Evolutionary conservation across 129 eudicot species (phyloP), one percentile per base, ranked within the genome.

Genomic region (Oenanthe sinensis): DNA sequence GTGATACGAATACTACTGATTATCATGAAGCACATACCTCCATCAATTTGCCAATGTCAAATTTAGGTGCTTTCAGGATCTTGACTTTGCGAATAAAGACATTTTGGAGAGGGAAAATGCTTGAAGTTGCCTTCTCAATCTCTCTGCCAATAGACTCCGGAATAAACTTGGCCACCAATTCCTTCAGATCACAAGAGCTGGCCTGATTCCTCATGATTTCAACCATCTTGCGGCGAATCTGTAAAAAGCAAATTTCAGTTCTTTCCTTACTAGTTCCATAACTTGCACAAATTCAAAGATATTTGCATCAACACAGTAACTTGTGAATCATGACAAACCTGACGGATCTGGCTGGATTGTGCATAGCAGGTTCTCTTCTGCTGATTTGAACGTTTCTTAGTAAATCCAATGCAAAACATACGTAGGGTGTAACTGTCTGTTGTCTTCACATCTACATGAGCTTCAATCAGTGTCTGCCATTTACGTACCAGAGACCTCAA

Each of bases 161-260:
- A 20, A 78, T 78, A 39, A 78, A 78, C 75, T 78, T 78, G 0
- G 60, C 75, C 9, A 78, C 81, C 81, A 78, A 45, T 7, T 78
- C 81, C 75, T 78, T 78, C 0, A 78, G 63, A 28, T 78, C 81
- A 30, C 81, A 78, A 14, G 81, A 78, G 54, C 44, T 65, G 3
- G 81, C 81, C 75, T 78, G 81, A 52, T 78, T 78, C 62, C 74
- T 67, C 81, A 78, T 78, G 5, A 78, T 78, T 46, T 78, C 81
- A 6, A 65, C 75, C 81, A 78, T 78, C 50, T 46, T 78, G 28
- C 81, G 81, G 75, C 81, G 81, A 28, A 78, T 78, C 81, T 77
- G 73, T 14, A 14, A 42, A 40, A 62, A 30, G 43, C 8, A 5
- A 15, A 20, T 8, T 6, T 13, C 19, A 42, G 4, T 36, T 12